Conservation (phyloP, 2,329 filamentous ascomycete genomes). For the Penicillium sp. region DNA sequence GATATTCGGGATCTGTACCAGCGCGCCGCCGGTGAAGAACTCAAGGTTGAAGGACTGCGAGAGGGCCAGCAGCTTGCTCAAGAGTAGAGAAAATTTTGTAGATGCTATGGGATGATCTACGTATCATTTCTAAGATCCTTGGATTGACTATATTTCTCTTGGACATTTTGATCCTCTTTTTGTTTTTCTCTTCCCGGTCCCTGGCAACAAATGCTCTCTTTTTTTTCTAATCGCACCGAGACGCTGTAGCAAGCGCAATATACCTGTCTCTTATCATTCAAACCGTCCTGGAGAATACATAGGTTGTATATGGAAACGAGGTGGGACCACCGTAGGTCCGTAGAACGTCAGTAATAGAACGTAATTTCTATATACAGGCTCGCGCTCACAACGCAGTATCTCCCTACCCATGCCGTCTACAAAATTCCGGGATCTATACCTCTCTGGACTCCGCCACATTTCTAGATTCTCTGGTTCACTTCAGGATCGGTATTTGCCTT, state of each 20-base stretch:
- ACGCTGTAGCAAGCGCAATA: constrained; percentile 22
- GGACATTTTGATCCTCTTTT: constrained; percentile 27
- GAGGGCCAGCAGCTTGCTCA: constrained; percentile 60
- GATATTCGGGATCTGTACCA: constrained; percentile 94
- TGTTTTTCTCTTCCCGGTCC: constrained; percentile 13
- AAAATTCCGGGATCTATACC: background rate
- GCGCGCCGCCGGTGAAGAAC: constrained; percentile 78
- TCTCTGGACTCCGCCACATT: background rate
- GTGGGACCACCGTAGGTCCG: background rate
- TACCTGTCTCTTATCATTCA: constrained; percentile 16
- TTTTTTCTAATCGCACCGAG: constrained; percentile 12
- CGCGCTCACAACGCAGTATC: background rate
- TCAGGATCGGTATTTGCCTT: constrained; percentile 63
- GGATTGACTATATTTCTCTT: constrained; percentile 33
- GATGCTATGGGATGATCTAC: constrained; percentile 25
- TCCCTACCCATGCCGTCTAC: background rate
- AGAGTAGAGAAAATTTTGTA: constrained; percentile 32
- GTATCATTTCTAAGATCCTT: constrained; percentile 32
- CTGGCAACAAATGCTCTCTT: background rate
- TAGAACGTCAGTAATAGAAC: background rate
- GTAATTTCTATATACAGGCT: constrained; percentile 12
- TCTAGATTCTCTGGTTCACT: constrained; percentile 30
- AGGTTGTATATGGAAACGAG: constrained; percentile 1
- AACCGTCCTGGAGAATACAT: background rate
- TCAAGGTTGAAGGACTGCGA: constrained; percentile 83